Base-by-base conservation (phyloP, 352 stramenopile genomes). In the Phytopythium vexans region DNA sequence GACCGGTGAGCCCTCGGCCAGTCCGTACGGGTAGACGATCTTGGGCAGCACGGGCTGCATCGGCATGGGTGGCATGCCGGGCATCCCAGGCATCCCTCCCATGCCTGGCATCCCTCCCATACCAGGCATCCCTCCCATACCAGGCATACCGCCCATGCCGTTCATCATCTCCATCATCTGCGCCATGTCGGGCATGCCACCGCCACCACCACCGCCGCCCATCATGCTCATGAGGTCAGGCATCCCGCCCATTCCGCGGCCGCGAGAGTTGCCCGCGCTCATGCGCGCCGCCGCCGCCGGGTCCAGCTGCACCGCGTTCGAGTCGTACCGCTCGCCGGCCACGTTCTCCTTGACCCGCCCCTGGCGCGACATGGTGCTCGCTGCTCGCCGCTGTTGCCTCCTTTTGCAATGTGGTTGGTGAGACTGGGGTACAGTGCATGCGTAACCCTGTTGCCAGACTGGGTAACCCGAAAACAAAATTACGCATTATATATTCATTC, bases 321-420 rank as follows among this genome's bases (percentile, higher is more conserved):
- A 80, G 76, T 94, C 81, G 62, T 94, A 94, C 43, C 73, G 69
- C 76, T 94, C 84, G 54, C 84, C 84, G 4, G 84, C 73, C 54
- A 92, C 74, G 53, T 89, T 94, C 11, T 86, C 67, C 72, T 92
- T 92, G 10, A 38, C 32, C 21, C 81, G 72, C 48, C 84, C 81
- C 63, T 88, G 88, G 40, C 78, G 83, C 53, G 70, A 60, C 71
- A 82, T 82, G 9, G 14, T 33, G 8, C 2, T 12, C 45, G 11
- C 32, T 15, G 8, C 66, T 52, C 47, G 46, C 7, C 10, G 14
- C 8, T 2, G 7, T 9, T 42, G 14, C 21, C 4, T 7, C 21
- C 9, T 45, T 12, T n/a, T 10, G 8, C 38, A 7, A 5, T n/a
- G 8, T 42, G 6, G 21, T 27, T 27, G 21, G 21, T 27, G 21